Evolutionary conservation across 805 yeast genomes (phyloP), one percentile per base, ranked within the genome.

Genomic region (Kuraishia hungarica): DNA sequence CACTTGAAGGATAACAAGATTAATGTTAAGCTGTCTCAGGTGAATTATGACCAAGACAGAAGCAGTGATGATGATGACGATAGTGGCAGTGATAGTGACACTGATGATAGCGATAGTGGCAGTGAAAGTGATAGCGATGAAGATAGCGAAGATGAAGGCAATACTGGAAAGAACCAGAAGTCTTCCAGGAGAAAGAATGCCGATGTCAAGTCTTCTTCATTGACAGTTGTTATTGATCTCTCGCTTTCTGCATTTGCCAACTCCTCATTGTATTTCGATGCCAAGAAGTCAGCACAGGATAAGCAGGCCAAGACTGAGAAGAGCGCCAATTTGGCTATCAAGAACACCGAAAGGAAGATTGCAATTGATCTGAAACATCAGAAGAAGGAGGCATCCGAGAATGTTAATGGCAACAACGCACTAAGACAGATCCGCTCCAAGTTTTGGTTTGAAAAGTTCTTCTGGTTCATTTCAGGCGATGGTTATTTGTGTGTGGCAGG

Each of bases 391-490:
- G 67, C 76, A 39, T 57, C 66, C 11, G 61, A 61, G 52, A 78
- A 74, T 26, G 65, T 72, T 7, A 48, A 48, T n/a, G 48, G 50
- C 10, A 46, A 53, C 15, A 59, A 62, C 22, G 70, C 64, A 26
- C 71, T 86, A 55, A 84, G 80, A 58, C 82, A 80, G 46, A 72
- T 87, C 35, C 78, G 97, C 51, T 75, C 80, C 3, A 90, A 89
- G 51, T 85, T 76, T 65, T 92, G 97, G 89, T 94, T 94, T 72
- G 99, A 94, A 66, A 94, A 93, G 68, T 93, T 86, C 68, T 83
- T 78, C 64, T 94, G 99, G 99, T 94, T 94, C 64, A 75, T 92
- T n/a, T 81, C 97, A 0, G 83, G 86, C 60, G 98, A 93, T 65
- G 92, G 94, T 0, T 91, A 87, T 64, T 71, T 94, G 52, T 87